phyloP scores from a whole-genome alignment of 805 yeast genomes.

The Hanseniaspora guilliermondii region DNA sequence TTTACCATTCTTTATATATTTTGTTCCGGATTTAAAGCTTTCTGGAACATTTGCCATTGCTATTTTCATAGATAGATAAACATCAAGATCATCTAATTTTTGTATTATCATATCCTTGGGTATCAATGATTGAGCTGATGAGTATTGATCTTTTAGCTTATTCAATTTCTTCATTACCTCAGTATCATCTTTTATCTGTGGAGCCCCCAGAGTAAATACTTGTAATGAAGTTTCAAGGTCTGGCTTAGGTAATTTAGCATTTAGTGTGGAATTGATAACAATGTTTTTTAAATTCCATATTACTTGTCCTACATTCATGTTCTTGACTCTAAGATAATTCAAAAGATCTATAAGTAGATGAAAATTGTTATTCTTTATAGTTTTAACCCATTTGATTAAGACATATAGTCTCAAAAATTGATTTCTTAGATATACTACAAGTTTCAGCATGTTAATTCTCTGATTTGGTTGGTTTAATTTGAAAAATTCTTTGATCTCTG shows the following conservation, averaged over 20 bases:
- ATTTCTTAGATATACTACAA: conserved; percentile 62
- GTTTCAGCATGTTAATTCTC: conserved; percentile 55
- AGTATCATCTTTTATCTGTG: conserved; percentile 55
- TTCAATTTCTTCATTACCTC: conserved; percentile 30
- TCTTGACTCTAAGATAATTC: conserved; percentile 75
- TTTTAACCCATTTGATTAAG: conserved; percentile 72
- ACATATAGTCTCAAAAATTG: conserved; percentile 79
- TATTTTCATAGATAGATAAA: conserved; percentile 59
- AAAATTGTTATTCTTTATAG: conserved; percentile 51
- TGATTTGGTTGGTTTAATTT: conserved; percentile 30
- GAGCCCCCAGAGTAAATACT: conserved; percentile 66
- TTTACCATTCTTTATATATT: conserved; percentile 63
- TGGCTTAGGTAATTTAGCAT: conserved; percentile 86
- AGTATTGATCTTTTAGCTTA: not conserved
- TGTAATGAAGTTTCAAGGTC: conserved; percentile 81
- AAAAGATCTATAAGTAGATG: conserved; percentile 70
- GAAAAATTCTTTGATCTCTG: conserved; percentile 27
- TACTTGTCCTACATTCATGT: conserved; percentile 49
- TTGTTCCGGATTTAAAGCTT: conserved; percentile 40
- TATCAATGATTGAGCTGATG: conserved; percentile 24
- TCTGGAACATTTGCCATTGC: conserved; percentile 59
- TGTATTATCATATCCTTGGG: conserved; percentile 44
- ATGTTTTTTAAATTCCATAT: conserved; percentile 59
- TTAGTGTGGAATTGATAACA: conserved; percentile 40
- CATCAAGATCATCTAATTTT: conserved; percentile 57